Percentiles rank a stretch among this genome's conserved stretches.
These are phyloP conservation scores for Alternaria burnsii DNA, from an alignment of 2,329 filamentous ascomycete genomes.

Conservation along the genomic window DNA sequence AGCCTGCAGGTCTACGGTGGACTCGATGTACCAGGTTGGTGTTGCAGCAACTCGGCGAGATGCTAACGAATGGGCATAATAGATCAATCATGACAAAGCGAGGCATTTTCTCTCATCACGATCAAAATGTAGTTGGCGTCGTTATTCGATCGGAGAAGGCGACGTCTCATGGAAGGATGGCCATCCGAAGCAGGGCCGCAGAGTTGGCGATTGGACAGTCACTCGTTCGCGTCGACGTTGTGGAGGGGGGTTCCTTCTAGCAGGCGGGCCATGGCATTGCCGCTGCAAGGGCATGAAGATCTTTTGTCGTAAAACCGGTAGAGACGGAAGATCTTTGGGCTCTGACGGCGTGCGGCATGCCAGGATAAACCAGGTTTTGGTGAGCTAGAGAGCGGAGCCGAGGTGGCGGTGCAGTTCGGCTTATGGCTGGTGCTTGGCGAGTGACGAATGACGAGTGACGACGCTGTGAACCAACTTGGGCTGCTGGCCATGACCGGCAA, in stretches of 20 bases:
- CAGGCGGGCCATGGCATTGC: slow-evolving; percentile 39
- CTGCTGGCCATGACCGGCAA: slow-evolving; percentile 12
- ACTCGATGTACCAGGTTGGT: not conserved
- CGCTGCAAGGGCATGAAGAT: slow-evolving; percentile 45
- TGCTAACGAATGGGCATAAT: not conserved
- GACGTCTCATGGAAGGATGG: slow-evolving; percentile 26
- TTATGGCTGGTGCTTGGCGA: slow-evolving; percentile 13
- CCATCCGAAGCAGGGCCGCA: slow-evolving; percentile 19
- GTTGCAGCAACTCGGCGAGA: not conserved
- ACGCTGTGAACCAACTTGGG: slow-evolving; percentile 13
- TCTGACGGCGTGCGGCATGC: slow-evolving; percentile 5
- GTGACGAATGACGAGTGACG: slow-evolving; percentile 21
- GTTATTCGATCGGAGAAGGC: slow-evolving; percentile 29
- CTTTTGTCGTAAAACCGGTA: slow-evolving; percentile 23
- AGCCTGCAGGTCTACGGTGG: not conserved
- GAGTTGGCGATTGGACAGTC: slow-evolving; percentile 26
- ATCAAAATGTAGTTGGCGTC: not conserved
- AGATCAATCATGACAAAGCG: not conserved
- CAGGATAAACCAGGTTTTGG: slow-evolving; percentile 17
- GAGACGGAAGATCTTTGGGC: slow-evolving; percentile 20
- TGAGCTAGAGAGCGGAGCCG: slow-evolving; percentile 8
- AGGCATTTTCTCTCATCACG: not conserved
- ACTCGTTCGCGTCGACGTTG: slow-evolving; percentile 11
- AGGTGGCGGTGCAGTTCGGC: slow-evolving; percentile 23
- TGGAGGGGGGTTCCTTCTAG: slow-evolving; percentile 33